Evolutionary conservation across 2,329 filamentous ascomycete genomes (phyloP).

Genomic region (Beauveria asiatica): DNA sequence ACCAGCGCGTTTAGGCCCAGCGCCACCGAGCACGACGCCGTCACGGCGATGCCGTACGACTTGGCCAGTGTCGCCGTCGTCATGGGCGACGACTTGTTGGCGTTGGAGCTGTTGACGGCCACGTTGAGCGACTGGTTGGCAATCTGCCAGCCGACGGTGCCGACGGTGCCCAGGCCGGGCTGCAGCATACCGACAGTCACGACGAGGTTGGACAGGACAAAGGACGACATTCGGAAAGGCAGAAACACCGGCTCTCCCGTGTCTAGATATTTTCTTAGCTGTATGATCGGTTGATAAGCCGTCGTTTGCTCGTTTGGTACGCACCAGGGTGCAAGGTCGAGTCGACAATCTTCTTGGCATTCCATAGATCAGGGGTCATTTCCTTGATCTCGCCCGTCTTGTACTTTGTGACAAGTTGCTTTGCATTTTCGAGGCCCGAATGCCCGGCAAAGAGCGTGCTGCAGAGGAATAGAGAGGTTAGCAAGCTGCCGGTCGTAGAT

Average conservation of each 20-base stretch:
- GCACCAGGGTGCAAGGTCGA: conserved; percentile 90
- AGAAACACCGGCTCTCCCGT: conserved; percentile 87
- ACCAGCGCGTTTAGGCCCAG: conserved; percentile 86
- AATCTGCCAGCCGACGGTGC: conserved; percentile 89
- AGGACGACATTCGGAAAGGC: conserved; percentile 96
- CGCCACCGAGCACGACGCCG: conserved; percentile 87
- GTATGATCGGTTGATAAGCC: conserved; percentile 11
- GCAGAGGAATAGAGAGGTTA: conserved; percentile 10
- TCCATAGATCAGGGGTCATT: conserved; percentile 90
- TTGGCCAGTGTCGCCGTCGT: conserved; percentile 72
- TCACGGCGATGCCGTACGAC: conserved; percentile 86
- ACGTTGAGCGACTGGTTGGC: conserved; percentile 97
- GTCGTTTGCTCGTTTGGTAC: conserved; percentile 15
- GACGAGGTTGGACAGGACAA: conserved; percentile 85
- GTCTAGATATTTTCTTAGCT: conserved; percentile 43
- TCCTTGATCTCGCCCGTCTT: conserved; percentile 70
- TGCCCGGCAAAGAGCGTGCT: conserved; percentile 81
- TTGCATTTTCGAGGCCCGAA: conserved; percentile 75
- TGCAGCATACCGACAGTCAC: conserved; percentile 97
- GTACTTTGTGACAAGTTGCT: conserved; percentile 71
- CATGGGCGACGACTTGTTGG: conserved; percentile 92
- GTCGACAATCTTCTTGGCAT: conserved; percentile 94
- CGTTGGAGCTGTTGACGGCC: conserved; percentile 93
- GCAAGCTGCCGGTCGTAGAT: not conserved
- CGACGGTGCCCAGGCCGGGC: conserved; percentile 70